A percentile compares a stretch with the other conserved stretches of the same genome.
Evolutionary conservation across 208 protist genomes (phyloP).

Genomic region (Acanthamoeba sp.): DNA sequence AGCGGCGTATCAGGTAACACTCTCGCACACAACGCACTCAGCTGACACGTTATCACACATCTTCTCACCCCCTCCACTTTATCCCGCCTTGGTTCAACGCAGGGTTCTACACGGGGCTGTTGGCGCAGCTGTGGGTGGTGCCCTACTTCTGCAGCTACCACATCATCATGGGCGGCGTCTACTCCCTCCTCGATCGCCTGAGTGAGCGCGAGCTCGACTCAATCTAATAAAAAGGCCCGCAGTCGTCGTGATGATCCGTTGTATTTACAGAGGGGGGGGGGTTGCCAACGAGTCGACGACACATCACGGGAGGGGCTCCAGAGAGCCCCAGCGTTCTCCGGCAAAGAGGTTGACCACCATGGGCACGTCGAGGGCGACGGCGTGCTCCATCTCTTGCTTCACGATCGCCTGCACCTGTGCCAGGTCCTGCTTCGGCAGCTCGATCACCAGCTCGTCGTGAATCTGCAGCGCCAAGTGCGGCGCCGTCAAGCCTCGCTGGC

Average conservation of each 20-base stretch:
- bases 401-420: slow-evolving; percentile 1
- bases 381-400: slow-evolving; percentile 62
- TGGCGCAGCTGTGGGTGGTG: slow-evolving; percentile 12
- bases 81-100: not conserved
- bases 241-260: too few relatives aligned
- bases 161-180: not conserved
- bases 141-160: slow-evolving; percentile 6
- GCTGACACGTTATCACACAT: not conserved
- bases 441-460: slow-evolving; percentile 67
- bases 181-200: not conserved
- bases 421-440: not conserved
- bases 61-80: not conserved
- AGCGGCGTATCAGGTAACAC: not conserved
- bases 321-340: slow-evolving; percentile 35
- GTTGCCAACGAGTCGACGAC: too few relatives aligned
- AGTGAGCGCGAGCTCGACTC: not conserved
- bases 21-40: not conserved
- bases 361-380: slow-evolving; percentile 31
- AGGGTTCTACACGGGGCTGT: slow-evolving; percentile 6
- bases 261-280: too few relatives aligned
- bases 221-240: too few relatives aligned
- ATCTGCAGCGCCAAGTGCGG: slow-evolving; percentile 67
- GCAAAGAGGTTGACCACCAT: slow-evolving; percentile 43
- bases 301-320: not conserved
- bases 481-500: not conserved